Percentiles rank a stretch among this genome's conserved stretches.
These are phyloP conservation scores for Talaromyces sp. DNA, from an alignment of 2,329 filamentous ascomycete genomes.

Conservation along the genomic window DNA sequence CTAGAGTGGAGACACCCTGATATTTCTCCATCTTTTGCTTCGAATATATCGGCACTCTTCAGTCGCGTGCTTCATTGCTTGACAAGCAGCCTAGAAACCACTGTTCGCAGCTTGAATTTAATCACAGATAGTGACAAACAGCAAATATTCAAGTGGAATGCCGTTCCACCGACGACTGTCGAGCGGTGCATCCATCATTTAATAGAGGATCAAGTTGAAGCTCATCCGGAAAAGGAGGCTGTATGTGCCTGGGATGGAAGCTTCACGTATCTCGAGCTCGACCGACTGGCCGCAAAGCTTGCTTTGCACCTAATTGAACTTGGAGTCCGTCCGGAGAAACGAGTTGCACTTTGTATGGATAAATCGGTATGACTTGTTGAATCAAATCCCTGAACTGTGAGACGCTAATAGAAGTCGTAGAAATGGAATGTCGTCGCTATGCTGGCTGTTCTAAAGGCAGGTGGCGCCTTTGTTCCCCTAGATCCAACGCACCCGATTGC, in stretches of 20 bases:
- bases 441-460: conserved; percentile 16
- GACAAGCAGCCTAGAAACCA: conserved; percentile 36
- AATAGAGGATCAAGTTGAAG: conserved; percentile 5
- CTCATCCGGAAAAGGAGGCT: conserved; percentile 21
- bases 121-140: conserved; percentile 53
- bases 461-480: conserved; percentile 13
- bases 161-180: conserved; percentile 34
- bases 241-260: conserved; percentile 28
- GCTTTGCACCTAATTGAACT: conserved; percentile 24
- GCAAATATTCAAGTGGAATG: conserved; percentile 51
- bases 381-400: background rate
- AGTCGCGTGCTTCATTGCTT: conserved; percentile 48
- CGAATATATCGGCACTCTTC: conserved; percentile 49
- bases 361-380: conserved; percentile 9
- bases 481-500: conserved; percentile 9
- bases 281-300: conserved; percentile 26
- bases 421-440: conserved; percentile 16
- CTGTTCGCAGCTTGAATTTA: conserved; percentile 45
- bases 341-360: conserved; percentile 21
- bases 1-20: conserved; percentile 35
- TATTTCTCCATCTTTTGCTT: conserved; percentile 31
- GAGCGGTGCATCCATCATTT: conserved; percentile 19
- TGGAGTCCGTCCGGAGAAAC: conserved; percentile 21
- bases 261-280: conserved; percentile 29
- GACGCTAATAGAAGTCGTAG: background rate